A percentile compares a stretch with the other conserved stretches of the same genome.
These are phyloP conservation scores for Trapa incisa DNA, from an alignment of 345 rosid species.

Conservation along the genomic window DNA sequence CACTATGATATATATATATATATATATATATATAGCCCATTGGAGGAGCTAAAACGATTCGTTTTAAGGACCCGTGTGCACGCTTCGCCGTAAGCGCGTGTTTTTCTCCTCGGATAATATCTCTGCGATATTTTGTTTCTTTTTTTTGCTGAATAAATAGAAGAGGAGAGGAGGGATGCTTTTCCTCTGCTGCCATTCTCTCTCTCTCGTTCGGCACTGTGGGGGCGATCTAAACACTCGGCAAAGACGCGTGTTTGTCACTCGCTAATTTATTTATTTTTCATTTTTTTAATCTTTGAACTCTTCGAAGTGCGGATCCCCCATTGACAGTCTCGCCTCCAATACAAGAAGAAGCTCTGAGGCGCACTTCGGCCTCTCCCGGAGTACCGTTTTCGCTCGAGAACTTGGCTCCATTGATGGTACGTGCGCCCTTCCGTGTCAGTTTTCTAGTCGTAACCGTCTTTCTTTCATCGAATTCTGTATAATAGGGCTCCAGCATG, in stretches of 20 bases:
- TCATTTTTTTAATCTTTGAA: background rate
- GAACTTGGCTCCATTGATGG: slow-evolving; percentile 15
- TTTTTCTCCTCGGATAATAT: too few species aligned
- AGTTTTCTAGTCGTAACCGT: background rate
- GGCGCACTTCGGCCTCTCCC: slow-evolving; percentile 8
- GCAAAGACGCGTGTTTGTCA: background rate
- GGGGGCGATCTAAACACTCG: background rate
- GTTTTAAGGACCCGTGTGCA: too few species aligned
- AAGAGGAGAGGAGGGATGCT: too few species aligned
- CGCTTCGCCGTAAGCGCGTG: too few species aligned
- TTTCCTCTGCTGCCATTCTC: too few species aligned
- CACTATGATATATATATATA: too few species aligned
- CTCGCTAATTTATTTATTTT: background rate
- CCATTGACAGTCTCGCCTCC: slow-evolving; percentile 4
- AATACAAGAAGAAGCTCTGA: slow-evolving; percentile 2
- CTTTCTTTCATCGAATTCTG: slow-evolving; percentile 8
- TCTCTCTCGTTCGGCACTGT: too few species aligned
- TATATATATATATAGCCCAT: too few species aligned
- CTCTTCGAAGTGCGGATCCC: slow-evolving; percentile 10
- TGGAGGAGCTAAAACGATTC: too few species aligned
- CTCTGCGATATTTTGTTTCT: background rate
- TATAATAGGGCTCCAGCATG: slow-evolving; percentile 9
- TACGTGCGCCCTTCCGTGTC: slow-evolving; percentile 5
- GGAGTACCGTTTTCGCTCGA: slow-evolving; percentile 8
- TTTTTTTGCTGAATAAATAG: too few species aligned